Percentiles rank a stretch among this genome's conserved stretches.
Conservation (phyloP, 2,329 filamentous ascomycete species). For the Oidium heveae region DNA sequence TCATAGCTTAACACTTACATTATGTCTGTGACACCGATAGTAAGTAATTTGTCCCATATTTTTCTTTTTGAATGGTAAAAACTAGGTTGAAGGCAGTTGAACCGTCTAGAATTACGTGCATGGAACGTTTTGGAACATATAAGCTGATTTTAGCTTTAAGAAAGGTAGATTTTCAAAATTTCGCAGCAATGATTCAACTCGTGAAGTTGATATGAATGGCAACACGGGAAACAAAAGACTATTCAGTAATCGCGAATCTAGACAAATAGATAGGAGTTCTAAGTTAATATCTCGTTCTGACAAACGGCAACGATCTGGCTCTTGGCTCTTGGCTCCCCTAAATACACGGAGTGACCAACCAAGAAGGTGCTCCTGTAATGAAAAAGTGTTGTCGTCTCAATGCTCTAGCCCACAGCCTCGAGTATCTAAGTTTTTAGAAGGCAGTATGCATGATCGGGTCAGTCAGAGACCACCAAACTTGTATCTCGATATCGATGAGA, state of each 20-base stretch:
- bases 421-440: constrained; percentile 47
- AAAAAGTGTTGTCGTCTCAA: constrained; percentile 10
- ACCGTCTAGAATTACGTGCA: no score
- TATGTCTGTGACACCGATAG: no score
- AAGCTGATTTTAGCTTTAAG: no score
- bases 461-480: constrained; percentile 32
- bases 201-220: no score
- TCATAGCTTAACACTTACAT: no score
- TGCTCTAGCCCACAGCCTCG: constrained; percentile 18
- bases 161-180: no score
- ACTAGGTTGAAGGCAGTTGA: no score
- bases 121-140: no score
- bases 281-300: constrained; percentile 12
- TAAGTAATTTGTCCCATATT: no score
- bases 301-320: constrained; percentile 19
- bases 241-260: constrained; percentile 12
- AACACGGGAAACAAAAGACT: constrained; percentile 11
- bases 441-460: constrained; percentile 62
- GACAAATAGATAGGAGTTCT: constrained; percentile 6
- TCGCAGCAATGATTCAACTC: no score
- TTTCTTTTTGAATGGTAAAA: no score
- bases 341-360: constrained; percentile 3
- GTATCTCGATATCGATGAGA: constrained; percentile 3
- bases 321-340: constrained; percentile 17
- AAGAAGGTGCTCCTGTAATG: constrained; percentile 6